These are phyloP conservation scores for Rubia balearica DNA, from an alignment of 305 asterid species.

Conservation along the genomic window DNA sequence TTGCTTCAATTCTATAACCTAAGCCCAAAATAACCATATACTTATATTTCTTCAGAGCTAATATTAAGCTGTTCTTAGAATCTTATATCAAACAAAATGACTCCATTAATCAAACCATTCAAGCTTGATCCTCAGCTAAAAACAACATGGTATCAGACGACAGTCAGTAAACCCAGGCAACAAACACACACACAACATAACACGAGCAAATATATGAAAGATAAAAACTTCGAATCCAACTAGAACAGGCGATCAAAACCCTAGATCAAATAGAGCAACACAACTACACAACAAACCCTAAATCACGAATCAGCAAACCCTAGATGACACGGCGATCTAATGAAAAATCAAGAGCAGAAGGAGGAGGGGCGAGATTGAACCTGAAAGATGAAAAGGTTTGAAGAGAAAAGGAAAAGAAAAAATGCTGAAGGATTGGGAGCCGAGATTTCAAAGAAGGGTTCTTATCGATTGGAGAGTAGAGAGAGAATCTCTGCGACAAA, in stretches of 20 bases:
- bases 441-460: slow-evolving; percentile 27
- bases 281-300: neutral
- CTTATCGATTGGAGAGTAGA: slow-evolving; percentile 25
- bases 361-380: neutral
- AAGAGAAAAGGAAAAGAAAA: neutral
- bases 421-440: slow-evolving; percentile 8
- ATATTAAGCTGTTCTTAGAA: neutral
- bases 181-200: neutral
- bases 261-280: slow-evolving; percentile 8
- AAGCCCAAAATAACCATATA: neutral
- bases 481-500: slow-evolving; percentile 34
- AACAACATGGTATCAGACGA: neutral
- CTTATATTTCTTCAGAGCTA: neutral
- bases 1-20: neutral
- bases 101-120: neutral
- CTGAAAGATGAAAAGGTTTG: slow-evolving; percentile 11
- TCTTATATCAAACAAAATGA: neutral
- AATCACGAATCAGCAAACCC: neutral
- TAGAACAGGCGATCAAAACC: neutral
- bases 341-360: neutral
- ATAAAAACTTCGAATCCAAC: slow-evolving; percentile 1
- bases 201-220: neutral
- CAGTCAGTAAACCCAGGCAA: neutral
- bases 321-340: slow-evolving; percentile 1
- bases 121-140: slow-evolving; percentile 3